These are phyloP conservation scores for Vitellaria paradoxa DNA, from an alignment of 179 eudicot species.

Conservation along the genomic window DNA sequence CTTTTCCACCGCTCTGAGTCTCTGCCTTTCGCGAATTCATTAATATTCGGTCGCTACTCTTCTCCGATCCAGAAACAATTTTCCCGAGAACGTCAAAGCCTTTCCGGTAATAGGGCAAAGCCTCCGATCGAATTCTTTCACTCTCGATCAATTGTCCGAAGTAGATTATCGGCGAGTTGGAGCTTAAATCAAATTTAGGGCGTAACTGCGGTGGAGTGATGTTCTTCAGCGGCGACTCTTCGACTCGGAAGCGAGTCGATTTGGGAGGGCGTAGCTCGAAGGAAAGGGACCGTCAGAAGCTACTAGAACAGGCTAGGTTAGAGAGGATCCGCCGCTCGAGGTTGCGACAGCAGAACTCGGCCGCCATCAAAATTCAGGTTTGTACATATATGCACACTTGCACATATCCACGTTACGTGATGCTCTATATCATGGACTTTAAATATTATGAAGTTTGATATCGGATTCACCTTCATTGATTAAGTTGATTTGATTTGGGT, in stretches of 20 bases:
- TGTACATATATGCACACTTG: background rate
- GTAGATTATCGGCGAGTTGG: background rate
- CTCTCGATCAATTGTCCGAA: background rate
- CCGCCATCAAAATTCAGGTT: slow-evolving; percentile 88
- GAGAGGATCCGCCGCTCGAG: slow-evolving; percentile 69
- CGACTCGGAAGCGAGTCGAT: slow-evolving; percentile 84
- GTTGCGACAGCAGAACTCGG: slow-evolving; percentile 70
- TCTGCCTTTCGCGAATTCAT: too few species aligned
- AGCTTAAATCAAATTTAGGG: background rate
- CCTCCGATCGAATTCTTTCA: background rate
- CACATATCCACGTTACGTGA: background rate
- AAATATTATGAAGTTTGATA: background rate
- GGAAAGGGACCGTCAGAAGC: slow-evolving; percentile 90
- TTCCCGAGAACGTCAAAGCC: background rate
- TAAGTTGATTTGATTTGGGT: background rate
- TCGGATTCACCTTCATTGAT: slow-evolving; percentile 1
- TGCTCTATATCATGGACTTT: background rate
- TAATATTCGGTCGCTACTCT: background rate
- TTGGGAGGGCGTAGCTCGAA: slow-evolving; percentile 95
- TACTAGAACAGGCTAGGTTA: slow-evolving; percentile 75
- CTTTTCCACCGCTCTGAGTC: background rate
- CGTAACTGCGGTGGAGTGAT: slow-evolving; percentile 23
- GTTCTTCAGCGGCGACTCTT: slow-evolving; percentile 90
- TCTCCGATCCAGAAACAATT: background rate
- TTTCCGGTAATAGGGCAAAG: background rate